Evolutionary conservation across 2,329 filamentous ascomycete genomes (phyloP), one percentile per base, ranked within the genome.

Genomic region (Sphaerulina vaccinii): DNA sequence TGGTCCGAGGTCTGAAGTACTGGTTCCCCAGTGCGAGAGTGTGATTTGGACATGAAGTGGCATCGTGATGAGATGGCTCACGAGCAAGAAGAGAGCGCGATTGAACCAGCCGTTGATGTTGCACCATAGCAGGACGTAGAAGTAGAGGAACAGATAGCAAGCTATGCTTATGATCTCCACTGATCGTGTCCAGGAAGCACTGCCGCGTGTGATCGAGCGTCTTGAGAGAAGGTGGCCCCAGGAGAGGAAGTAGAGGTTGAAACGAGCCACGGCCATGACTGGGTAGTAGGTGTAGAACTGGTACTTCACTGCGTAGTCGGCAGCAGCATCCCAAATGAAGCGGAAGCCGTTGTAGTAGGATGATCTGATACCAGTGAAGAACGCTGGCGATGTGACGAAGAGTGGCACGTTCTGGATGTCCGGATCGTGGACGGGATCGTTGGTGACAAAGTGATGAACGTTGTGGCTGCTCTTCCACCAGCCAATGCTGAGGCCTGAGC

Each of bases 361-460:
- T 10, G 37, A 39, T 39, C 37, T 16, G 18, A 39, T 39, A 13
- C 37, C 37, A 1, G 37, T 39, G 37, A 39, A 39, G 19, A 39
- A 39, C 16, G 37, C 37, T 11, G 95, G 90, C 2, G 88, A 90
- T 23, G 93, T 82, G 54, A 90, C 89, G 68, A 96, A 90, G 68
- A 96, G 86, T 2, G 91, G 91, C 71, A 95, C 82, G 68, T 96
- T 73, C 51, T 73, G 71, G 33, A 73, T 65, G 42, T 73, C 71
- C 0, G 71, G 71, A 43, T 73, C 71, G 58, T 73, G 71, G 50
- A 77, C 74, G 1, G 82, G 80, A 60, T 79, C 74, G 71, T 86
- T 86, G 37, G 83, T 85, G 50, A 86, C 71, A 2, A 86, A 75
- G 59, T 86, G 83, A 65, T 86, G 83, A 2, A 86, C 81, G 50